phyloP scores from a whole-genome alignment of 495 filamentous ascomycete genomes.

The Extremus antarcticus region DNA sequence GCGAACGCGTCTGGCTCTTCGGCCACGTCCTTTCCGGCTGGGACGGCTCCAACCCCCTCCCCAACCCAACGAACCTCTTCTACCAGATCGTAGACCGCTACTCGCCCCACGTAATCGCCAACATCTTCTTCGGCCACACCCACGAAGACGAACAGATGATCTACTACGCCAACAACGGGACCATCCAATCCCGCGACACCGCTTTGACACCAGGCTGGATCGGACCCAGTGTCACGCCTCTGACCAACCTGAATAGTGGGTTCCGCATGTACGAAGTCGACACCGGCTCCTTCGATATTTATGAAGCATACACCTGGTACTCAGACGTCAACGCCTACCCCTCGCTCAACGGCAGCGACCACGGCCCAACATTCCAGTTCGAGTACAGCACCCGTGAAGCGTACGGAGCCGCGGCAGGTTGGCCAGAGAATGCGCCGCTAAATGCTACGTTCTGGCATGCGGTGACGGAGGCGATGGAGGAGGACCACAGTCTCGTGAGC shows the following conservation, averaged over 20 bases:
- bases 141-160: constrained; percentile 31
- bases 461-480: constrained; percentile 51
- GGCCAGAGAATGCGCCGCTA: constrained; percentile 40
- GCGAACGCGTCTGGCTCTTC: constrained; percentile 33
- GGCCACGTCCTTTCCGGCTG: constrained; percentile 31
- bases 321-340: constrained; percentile 24
- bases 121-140: constrained; percentile 30
- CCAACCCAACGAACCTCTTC: constrained; percentile 31
- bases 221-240: constrained; percentile 27
- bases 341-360: constrained; percentile 7
- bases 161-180: constrained; percentile 32
- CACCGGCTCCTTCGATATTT: constrained; percentile 26
- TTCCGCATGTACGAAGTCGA: constrained; percentile 31
- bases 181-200: constrained; percentile 19
- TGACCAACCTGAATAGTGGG: constrained; percentile 30
- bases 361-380: constrained; percentile 29
- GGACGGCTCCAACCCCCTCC: constrained; percentile 25
- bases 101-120: constrained; percentile 28
- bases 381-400: constrained; percentile 48
- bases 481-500: constrained; percentile 35
- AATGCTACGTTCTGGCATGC: constrained; percentile 49
- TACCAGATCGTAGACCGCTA: constrained; percentile 31
- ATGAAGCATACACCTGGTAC: constrained; percentile 30
- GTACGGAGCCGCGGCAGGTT: constrained; percentile 37
- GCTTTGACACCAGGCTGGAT: constrained; percentile 30